Conservation (phyloP, 768 basidiomycete species). For the Strobilomyces confusus region DNA sequence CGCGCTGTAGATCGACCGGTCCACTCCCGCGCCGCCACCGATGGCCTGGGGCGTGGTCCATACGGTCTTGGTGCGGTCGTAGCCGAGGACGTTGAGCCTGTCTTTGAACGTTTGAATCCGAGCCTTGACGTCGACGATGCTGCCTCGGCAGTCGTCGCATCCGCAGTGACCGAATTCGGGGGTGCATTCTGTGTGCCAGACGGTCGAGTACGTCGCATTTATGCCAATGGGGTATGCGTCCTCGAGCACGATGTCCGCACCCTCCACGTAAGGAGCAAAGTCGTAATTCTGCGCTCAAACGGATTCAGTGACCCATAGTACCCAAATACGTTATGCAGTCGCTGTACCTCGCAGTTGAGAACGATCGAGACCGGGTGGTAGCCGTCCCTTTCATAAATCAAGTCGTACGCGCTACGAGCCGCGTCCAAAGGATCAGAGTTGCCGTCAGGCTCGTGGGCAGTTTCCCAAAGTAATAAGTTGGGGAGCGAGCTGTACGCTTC, state of each 20-base stretch:
- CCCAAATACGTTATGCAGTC: background rate
- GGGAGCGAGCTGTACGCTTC: slow-evolving; percentile 58
- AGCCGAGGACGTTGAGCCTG: slow-evolving; percentile 57
- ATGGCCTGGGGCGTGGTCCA: slow-evolving; percentile 69
- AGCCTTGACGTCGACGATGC: slow-evolving; percentile 57
- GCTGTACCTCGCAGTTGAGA: slow-evolving; percentile 41
- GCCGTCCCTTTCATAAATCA: slow-evolving; percentile 32
- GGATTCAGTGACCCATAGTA: background rate
- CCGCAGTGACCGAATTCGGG: slow-evolving; percentile 70
- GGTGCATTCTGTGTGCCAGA: slow-evolving; percentile 61
- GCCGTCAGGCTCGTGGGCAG: slow-evolving; percentile 71
- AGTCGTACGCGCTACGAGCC: slow-evolving; percentile 42
- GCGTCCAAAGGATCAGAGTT: slow-evolving; percentile 62
- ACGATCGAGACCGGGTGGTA: slow-evolving; percentile 59
- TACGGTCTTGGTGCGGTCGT: slow-evolving; percentile 46
- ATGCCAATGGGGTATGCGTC: slow-evolving; percentile 39
- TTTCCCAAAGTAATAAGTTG: slow-evolving; percentile 73
- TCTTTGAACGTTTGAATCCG: slow-evolving; percentile 64
- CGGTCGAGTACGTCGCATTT: slow-evolving; percentile 57
- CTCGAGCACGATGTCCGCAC: slow-evolving; percentile 67
- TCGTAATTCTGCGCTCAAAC: slow-evolving; percentile 49
- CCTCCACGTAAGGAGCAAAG: slow-evolving; percentile 52
- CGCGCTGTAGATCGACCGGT: background rate
- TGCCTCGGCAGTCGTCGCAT: slow-evolving; percentile 62
- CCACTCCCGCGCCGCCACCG: slow-evolving; percentile 42